A percentile compares a stretch with the other conserved stretches of the same genome.
Evolutionary conservation across 2,329 filamentous ascomycete genomes (phyloP).

Genomic region (Penicillium hordei): DNA sequence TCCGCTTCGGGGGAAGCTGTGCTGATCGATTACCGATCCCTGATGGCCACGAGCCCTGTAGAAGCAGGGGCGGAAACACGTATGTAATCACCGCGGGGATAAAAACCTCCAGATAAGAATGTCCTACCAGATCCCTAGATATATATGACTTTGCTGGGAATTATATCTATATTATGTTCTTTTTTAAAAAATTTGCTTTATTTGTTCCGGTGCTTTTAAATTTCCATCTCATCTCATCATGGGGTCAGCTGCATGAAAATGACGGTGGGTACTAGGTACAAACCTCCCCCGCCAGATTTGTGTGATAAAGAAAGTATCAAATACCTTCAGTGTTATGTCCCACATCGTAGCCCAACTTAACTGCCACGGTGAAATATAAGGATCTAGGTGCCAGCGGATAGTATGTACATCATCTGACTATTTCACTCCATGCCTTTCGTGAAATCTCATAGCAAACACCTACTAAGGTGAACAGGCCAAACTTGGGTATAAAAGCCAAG

Average conservation of each 20-base stretch:
- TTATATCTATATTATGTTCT: not conserved
- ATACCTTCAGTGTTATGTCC: constrained; percentile 7
- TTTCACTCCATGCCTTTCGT: not conserved
- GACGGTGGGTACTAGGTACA: constrained; percentile 23
- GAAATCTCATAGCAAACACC: not conserved
- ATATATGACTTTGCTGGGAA: not conserved
- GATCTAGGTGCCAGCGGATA: not conserved
- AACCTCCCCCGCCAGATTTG: constrained; percentile 17
- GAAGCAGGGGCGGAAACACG: constrained; percentile 9
- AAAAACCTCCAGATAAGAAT: constrained; percentile 4
- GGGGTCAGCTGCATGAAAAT: constrained; percentile 3
- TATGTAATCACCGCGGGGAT: constrained; percentile 9
- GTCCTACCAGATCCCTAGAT: constrained; percentile 7
- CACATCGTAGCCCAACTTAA: constrained; percentile 31
- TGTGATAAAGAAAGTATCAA: constrained; percentile 10
- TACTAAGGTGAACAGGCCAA: constrained; percentile 6
- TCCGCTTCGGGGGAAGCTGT: constrained; percentile 14
- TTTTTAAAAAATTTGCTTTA: not conserved
- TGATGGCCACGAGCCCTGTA: constrained; percentile 7
- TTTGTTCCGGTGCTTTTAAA: not conserved
- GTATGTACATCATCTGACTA: not conserved
- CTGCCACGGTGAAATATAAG: constrained; percentile 27
- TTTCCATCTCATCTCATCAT: constrained; percentile 4
- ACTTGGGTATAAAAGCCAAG: not conserved
- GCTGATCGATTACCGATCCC: constrained; percentile 14